phyloP scores from a whole-genome alignment of 169 alveolate genomes.

The Plasmodium yoelii region DNA sequence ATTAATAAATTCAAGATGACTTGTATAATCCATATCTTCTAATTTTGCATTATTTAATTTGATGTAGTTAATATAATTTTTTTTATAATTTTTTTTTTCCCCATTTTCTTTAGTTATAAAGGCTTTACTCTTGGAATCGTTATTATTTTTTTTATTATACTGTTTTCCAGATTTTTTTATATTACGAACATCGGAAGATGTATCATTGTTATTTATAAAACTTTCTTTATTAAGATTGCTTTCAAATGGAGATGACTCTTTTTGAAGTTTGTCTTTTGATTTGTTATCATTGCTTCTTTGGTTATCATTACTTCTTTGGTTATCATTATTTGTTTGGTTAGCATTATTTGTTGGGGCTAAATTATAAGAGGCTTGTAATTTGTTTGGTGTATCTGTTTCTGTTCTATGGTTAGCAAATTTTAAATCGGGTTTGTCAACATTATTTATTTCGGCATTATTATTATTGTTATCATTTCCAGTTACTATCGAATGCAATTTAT shows the following conservation, averaged over 20 bases:
- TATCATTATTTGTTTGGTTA: background rate
- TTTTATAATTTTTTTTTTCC: conserved; percentile 12
- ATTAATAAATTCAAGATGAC: conserved; percentile 2
- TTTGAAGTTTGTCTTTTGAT: conserved; percentile 11
- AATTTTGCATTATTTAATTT: conserved; percentile 7
- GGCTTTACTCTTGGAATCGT: background rate
- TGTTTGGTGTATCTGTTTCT: too few species aligned
- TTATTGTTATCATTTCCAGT: too few species aligned
- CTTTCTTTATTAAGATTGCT: conserved; percentile 1
- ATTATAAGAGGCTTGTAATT: too few species aligned
- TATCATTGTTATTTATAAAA: conserved; percentile 1
- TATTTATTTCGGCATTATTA: too few species aligned
- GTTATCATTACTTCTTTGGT: background rate
- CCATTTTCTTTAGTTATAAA: conserved; percentile 2
- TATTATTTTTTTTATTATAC: conserved; percentile 12
- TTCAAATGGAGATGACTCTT: background rate
- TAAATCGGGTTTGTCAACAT: too few species aligned
- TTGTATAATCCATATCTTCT: conserved; percentile 14
- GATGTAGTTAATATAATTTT: background rate
- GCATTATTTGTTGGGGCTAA: too few species aligned
- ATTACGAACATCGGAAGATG: background rate
- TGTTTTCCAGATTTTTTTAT: background rate
- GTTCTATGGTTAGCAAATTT: too few species aligned
- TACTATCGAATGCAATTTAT: too few species aligned
- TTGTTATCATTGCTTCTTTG: background rate